Conservation (phyloP, 805 yeast genomes). For the Wickerhamomyces ciferrii region DNA sequence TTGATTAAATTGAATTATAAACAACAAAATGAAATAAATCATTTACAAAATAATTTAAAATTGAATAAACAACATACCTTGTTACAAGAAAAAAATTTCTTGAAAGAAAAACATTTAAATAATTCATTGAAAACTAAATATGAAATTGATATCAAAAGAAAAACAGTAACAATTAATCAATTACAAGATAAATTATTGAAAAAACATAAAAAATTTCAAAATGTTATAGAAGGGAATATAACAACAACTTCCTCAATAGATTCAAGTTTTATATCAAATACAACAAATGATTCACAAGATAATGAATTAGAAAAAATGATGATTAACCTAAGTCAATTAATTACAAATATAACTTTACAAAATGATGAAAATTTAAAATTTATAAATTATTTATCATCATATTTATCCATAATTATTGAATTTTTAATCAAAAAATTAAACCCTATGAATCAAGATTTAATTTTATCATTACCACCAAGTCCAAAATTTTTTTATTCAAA, state of each 20-base stretch:
- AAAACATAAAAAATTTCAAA: constrained; percentile 7
- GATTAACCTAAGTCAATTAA: constrained; percentile 11
- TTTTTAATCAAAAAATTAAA: neutral
- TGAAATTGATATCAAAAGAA: constrained; percentile 17
- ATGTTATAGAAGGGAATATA: neutral
- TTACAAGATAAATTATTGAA: constrained; percentile 14
- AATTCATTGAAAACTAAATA: constrained; percentile 10
- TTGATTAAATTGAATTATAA: neutral
- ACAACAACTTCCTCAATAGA: neutral
- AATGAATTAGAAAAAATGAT: constrained; percentile 17
- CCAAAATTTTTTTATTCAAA: constrained; percentile 11
- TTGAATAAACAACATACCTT: neutral
- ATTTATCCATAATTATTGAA: constrained; percentile 4
- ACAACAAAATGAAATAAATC: constrained; percentile 4
- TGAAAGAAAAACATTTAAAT: constrained; percentile 5
- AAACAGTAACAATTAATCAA: constrained; percentile 8
- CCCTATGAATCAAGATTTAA: neutral
- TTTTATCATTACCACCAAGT: constrained; percentile 8
- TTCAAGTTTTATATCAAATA: neutral
- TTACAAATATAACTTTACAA: constrained; percentile 10
- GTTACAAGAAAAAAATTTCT: neutral
- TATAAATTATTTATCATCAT: constrained; percentile 4
- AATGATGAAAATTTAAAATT: constrained; percentile 6
- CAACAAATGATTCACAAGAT: constrained; percentile 3
- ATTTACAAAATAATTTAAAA: neutral